phyloP scores from a whole-genome alignment of 169 alveolate species.

The Eimeria mitis region DNA sequence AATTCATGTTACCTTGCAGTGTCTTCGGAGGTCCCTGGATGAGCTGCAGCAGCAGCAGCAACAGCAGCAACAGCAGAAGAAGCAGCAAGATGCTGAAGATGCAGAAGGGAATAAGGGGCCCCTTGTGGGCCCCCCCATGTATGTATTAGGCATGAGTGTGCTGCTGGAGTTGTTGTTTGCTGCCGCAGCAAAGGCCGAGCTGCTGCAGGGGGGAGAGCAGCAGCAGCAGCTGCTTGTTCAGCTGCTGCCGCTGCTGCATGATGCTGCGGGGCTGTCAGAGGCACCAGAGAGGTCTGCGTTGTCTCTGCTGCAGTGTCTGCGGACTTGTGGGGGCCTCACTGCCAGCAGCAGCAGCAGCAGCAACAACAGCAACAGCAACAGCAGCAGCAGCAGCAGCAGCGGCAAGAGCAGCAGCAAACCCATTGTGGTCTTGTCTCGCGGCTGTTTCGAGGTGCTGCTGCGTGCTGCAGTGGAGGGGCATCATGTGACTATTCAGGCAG shows the following conservation, averaged over 20 bases:
- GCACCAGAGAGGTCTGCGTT: conserved; percentile 25
- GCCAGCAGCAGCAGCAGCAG: background rate
- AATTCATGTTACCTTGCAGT: conserved; percentile 33
- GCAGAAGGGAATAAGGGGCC: conserved; percentile 15
- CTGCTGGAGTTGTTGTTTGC: conserved; percentile 39
- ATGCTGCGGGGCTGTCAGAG: background rate
- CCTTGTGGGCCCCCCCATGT: conserved; percentile 33
- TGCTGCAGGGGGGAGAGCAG: conserved; percentile 41
- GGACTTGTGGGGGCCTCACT: conserved; percentile 6
- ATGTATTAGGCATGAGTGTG: conserved; percentile 17
- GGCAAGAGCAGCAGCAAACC: background rate
- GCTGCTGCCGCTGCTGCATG: conserved; percentile 31
- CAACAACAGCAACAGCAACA: background rate
- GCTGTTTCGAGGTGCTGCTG: conserved; percentile 56
- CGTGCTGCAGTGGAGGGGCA: conserved; percentile 5
- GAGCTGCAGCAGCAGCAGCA: conserved; percentile 65
- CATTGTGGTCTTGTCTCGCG: background rate
- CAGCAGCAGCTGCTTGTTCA: background rate
- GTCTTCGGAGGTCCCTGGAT: conserved; percentile 11
- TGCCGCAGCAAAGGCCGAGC: conserved; percentile 28
- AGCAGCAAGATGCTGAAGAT: conserved; percentile 13
- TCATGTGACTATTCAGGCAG: background rate
- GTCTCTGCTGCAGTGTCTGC: conserved; percentile 8
- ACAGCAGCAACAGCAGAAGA: conserved; percentile 58
- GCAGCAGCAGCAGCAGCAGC: conserved; percentile 42